Percentiles rank a stretch among this genome's conserved stretches.
These are phyloP conservation scores for Didymella sp. DNA, from an alignment of 2,329 filamentous ascomycete genomes.

Conservation along the genomic window DNA sequence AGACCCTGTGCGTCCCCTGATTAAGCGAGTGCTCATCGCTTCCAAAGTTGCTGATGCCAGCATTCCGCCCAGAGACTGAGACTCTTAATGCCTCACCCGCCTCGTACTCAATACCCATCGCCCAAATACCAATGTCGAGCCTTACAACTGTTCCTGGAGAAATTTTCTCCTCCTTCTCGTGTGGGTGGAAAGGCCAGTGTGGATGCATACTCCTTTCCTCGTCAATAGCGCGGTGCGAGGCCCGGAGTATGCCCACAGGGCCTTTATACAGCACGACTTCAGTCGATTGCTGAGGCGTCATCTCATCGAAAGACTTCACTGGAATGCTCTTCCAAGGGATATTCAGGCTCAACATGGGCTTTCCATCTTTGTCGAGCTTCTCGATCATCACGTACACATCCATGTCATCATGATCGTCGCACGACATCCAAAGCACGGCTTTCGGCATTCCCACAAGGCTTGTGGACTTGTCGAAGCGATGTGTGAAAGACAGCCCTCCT, in stretches of 20 bases:
- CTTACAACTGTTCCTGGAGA: background rate
- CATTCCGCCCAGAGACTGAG: background rate
- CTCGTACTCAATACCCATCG: background rate
- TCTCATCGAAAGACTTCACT: background rate
- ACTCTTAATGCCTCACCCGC: background rate
- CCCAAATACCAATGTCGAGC: background rate
- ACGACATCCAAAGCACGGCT: background rate
- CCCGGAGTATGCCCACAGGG: background rate
- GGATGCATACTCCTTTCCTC: background rate
- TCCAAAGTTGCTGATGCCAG: background rate
- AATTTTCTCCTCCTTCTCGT: background rate
- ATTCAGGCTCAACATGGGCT: background rate
- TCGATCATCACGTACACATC: background rate
- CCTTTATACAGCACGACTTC: background rate
- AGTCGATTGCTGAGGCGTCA: background rate
- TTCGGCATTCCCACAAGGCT: background rate
- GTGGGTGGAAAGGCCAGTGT: background rate
- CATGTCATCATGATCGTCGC: background rate
- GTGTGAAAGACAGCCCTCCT: background rate
- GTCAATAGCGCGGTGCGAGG: background rate
- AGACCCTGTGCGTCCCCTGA: conserved; percentile 49
- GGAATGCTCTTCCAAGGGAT: background rate
- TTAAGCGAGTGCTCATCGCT: conserved; percentile 31
- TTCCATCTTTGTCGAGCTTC: background rate
- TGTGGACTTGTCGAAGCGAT: background rate